A percentile compares a stretch with the other conserved stretches of the same genome.
phyloP scores from a whole-genome alignment of 1,284 basidiomycete genomes.

The Ceratobasidium sp. region DNA sequence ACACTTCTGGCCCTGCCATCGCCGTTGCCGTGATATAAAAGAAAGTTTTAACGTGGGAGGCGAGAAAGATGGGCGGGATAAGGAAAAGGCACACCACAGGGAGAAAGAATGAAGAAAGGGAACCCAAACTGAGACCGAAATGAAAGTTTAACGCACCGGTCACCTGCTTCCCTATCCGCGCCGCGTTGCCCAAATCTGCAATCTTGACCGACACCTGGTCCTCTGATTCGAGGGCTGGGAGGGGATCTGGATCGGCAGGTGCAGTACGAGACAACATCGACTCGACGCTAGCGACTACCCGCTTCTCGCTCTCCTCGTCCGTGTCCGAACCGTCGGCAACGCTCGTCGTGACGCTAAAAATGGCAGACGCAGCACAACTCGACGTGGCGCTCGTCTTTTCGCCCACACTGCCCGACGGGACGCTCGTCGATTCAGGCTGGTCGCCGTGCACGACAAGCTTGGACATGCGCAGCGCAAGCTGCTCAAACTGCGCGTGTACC shows the following conservation, averaged over 20 bases:
- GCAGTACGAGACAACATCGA: slow-evolving; percentile 77
- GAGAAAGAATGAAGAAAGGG: neutral
- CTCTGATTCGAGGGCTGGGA: slow-evolving; percentile 6
- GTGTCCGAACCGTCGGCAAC: slow-evolving; percentile 10
- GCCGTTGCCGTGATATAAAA: neutral
- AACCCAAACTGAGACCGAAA: slow-evolving; percentile 22
- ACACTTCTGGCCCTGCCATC: neutral
- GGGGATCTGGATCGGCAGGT: slow-evolving; percentile 55
- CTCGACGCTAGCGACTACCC: neutral
- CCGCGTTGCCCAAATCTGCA: slow-evolving; percentile 40
- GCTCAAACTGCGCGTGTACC: slow-evolving; percentile 32
- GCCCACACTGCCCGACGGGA: slow-evolving; percentile 11
- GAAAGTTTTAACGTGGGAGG: slow-evolving; percentile 5
- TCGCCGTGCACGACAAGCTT: slow-evolving; percentile 42
- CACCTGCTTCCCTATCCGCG: slow-evolving; percentile 18
- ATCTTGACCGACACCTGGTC: slow-evolving; percentile 42
- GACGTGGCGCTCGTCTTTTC: slow-evolving; percentile 37
- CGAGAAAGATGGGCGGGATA: neutral
- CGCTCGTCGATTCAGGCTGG: slow-evolving; percentile 20
- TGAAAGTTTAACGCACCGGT: slow-evolving; percentile 27
- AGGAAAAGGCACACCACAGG: neutral
- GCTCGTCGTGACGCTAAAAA: slow-evolving; percentile 26
- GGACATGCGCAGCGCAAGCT: slow-evolving; percentile 45
- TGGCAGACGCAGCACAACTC: slow-evolving; percentile 34
- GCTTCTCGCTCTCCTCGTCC: neutral